Percentiles rank a stretch among this genome's conserved stretches.
Evolutionary conservation across 1,284 basidiomycete species (phyloP).

Genomic region (Exsudoporus floridanus): DNA sequence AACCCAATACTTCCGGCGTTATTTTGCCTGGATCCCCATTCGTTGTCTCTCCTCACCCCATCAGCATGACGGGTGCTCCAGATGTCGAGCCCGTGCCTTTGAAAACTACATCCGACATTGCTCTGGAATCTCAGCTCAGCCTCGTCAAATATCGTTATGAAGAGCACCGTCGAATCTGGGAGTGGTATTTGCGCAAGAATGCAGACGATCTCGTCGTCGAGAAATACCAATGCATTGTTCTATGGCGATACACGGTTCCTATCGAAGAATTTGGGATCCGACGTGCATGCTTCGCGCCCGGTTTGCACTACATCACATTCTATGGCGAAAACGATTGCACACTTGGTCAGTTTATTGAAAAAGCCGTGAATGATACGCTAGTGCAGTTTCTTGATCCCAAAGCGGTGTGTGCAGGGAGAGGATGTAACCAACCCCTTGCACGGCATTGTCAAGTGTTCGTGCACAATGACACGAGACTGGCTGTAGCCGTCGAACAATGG

Average conservation of each 20-base stretch:
- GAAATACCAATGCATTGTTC: constrained; percentile 86
- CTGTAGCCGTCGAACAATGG: constrained; percentile 87
- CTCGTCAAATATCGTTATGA: constrained; percentile 77
- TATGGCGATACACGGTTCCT: constrained; percentile 76
- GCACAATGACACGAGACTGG: constrained; percentile 83
- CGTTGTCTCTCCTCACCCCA: constrained; percentile 29
- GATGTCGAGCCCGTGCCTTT: constrained; percentile 46
- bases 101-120: constrained; percentile 60
- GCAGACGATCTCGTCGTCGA: constrained; percentile 85
- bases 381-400: constrained; percentile 69
- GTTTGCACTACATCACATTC: constrained; percentile 77
- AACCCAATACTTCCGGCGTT: constrained; percentile 28
- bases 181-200: constrained; percentile 86
- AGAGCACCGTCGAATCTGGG: constrained; percentile 86
- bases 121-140: constrained; percentile 67
- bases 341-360: constrained; percentile 89
- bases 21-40: constrained; percentile 28
- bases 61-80: constrained; percentile 15
- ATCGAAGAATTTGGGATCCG: constrained; percentile 62
- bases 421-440: constrained; percentile 78
- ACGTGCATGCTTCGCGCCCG: constrained; percentile 70
- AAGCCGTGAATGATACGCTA: constrained; percentile 68
- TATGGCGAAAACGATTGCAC: constrained; percentile 93
- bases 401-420: constrained; percentile 78
- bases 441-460: constrained; percentile 88